These are phyloP conservation scores for Trifolium repens DNA, from an alignment of 306 rosid genomes.

Conservation along the genomic window DNA sequence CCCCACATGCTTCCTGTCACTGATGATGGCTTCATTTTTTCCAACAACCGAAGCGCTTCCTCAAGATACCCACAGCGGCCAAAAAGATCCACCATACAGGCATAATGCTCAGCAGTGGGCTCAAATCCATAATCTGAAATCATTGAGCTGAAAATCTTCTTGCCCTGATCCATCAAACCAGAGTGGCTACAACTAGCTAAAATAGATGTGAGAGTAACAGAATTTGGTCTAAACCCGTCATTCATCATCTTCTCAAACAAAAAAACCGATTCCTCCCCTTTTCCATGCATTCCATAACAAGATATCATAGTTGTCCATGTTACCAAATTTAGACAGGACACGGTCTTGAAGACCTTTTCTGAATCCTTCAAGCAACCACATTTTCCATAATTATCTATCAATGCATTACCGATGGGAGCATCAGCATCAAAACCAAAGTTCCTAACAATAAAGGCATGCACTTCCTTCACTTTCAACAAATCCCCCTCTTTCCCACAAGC, in stretches of 20 bases:
- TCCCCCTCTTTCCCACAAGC: constrained; percentile 68
- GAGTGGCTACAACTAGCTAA: constrained; percentile 77
- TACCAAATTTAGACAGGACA: constrained; percentile 51
- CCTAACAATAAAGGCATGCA: constrained; percentile 60
- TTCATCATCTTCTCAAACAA: constrained; percentile 57
- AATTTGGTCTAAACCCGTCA: constrained; percentile 59
- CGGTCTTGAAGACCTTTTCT: constrained; percentile 56
- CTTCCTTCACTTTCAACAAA: constrained; percentile 70
- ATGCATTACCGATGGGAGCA: constrained; percentile 63
- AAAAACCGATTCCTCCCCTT: constrained; percentile 59
- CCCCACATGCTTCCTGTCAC: constrained; percentile 75
- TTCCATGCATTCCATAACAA: constrained; percentile 73
- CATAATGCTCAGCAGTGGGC: constrained; percentile 71
- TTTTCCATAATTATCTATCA: constrained; percentile 69
- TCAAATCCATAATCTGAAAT: constrained; percentile 53
- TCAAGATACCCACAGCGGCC: constrained; percentile 64
- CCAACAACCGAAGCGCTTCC: constrained; percentile 60
- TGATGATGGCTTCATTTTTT: constrained; percentile 42
- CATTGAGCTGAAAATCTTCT: constrained; percentile 57
- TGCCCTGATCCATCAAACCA: constrained; percentile 62
- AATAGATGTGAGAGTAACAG: constrained; percentile 63
- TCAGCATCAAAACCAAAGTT: constrained; percentile 45
- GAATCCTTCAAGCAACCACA: constrained; percentile 66
- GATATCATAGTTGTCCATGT: constrained; percentile 82
- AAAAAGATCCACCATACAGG: constrained; percentile 74